Conservation (phyloP, 2,329 filamentous ascomycete genomes). For the Botrytis squamosa region DNA sequence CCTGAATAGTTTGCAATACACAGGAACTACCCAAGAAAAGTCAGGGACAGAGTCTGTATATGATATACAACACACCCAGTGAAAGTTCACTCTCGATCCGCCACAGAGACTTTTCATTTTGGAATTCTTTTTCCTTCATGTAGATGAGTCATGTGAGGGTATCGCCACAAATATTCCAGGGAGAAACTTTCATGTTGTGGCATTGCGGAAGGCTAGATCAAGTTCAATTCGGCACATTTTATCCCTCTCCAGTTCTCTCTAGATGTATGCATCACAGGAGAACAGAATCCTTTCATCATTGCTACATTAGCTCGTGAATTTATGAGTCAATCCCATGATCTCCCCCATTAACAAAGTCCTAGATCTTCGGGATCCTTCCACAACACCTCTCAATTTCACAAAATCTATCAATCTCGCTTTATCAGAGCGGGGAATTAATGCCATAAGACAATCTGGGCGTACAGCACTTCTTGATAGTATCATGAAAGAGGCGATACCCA, state of each 20-base stretch:
- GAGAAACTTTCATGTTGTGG: background rate
- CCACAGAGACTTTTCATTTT: background rate
- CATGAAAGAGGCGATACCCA: constrained; percentile 78
- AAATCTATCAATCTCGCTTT: constrained; percentile 98
- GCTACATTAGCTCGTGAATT: background rate
- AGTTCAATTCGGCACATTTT: background rate
- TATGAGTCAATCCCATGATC: too few relatives aligned
- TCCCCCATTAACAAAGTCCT: constrained; percentile 3
- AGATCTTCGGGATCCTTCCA: constrained; percentile 86
- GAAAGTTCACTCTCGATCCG: background rate
- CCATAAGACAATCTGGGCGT: constrained; percentile 69
- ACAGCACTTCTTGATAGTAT: constrained; percentile 70
- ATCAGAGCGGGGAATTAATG: constrained; percentile 89
- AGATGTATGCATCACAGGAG: background rate
- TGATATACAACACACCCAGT: background rate
- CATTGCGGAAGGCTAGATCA: background rate
- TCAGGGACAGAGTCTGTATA: background rate
- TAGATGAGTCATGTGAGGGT: background rate
- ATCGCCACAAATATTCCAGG: background rate
- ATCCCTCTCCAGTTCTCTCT: background rate
- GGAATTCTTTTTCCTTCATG: background rate
- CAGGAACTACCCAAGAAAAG: background rate
- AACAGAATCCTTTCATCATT: background rate
- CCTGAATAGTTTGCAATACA: background rate
- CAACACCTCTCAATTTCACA: constrained; percentile 87